Percentiles rank a stretch among this genome's conserved stretches.
These are phyloP conservation scores for Ceratocystis alfenasii DNA, from an alignment of 2,329 filamentous ascomycete genomes.

Conservation along the genomic window DNA sequence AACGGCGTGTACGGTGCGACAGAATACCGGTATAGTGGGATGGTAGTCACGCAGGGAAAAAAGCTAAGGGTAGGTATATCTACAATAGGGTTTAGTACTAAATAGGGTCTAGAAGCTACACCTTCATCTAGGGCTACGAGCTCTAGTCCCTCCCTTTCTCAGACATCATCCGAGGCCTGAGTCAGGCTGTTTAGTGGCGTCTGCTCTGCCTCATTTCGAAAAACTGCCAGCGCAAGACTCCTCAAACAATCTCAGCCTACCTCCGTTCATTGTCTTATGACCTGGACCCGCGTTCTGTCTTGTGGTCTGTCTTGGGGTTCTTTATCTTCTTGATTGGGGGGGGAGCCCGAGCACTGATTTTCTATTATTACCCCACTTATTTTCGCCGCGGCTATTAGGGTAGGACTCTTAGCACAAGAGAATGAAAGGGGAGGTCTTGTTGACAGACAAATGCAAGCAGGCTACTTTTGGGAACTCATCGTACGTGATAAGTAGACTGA, in stretches of 20 bases:
- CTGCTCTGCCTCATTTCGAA: not conserved
- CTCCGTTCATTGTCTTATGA: not conserved
- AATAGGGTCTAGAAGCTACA: not conserved
- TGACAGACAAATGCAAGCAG: too few relatives aligned
- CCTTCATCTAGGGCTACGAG: not conserved
- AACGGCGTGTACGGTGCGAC: not conserved
- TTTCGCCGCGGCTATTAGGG: not conserved
- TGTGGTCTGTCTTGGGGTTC: not conserved
- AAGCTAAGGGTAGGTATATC: not conserved
- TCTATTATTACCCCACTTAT: not conserved
- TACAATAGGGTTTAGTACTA: not conserved
- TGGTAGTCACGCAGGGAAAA: not conserved
- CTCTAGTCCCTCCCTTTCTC: not conserved
- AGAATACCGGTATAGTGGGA: not conserved
- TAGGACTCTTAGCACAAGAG: not conserved
- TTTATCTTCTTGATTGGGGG: not conserved
- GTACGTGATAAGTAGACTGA: too few relatives aligned
- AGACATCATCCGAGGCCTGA: not conserved
- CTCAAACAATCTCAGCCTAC: not conserved
- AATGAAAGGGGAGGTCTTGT: too few relatives aligned
- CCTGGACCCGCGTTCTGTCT: not conserved
- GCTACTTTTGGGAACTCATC: too few relatives aligned
- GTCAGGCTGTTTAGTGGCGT: not conserved
- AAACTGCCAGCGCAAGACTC: constrained; percentile 9
- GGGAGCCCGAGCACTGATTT: not conserved